Evolutionary conservation across 306 rosid species (phyloP).

Genomic region (Begonia loranthoides): DNA sequence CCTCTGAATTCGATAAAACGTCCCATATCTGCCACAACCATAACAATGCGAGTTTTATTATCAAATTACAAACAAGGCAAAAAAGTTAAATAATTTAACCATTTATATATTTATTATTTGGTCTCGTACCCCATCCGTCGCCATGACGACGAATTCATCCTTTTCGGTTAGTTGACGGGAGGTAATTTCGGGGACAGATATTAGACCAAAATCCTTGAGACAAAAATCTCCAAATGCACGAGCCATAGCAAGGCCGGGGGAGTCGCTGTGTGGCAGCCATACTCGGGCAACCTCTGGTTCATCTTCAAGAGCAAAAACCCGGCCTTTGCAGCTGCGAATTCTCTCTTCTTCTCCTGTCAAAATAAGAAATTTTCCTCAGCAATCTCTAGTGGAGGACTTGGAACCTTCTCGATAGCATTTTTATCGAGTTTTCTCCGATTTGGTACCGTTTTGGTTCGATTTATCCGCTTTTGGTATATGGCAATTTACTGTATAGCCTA

Average conservation of each 20-base stretch:
- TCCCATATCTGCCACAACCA: conserved; percentile 69
- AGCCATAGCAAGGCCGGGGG: conserved; percentile 99
- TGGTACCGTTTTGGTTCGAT: too few relatives aligned
- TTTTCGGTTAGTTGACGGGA: conserved; percentile 48
- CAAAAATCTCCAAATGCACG: conserved; percentile 98
- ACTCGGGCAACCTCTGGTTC: conserved; percentile 96
- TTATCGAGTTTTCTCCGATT: too few relatives aligned
- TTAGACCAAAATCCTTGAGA: conserved; percentile 90
- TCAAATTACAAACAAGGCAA: conserved; percentile 6
- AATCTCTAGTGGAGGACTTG: not conserved
- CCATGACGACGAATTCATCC: conserved; percentile 80
- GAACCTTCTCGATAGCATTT: too few relatives aligned
- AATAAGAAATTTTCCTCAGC: not conserved
- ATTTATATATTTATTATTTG: conserved; percentile 5
- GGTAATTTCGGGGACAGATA: conserved; percentile 87
- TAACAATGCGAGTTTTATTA: not conserved
- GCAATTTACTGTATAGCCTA: too few relatives aligned
- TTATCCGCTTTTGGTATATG: too few relatives aligned
- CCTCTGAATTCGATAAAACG: conserved; percentile 91
- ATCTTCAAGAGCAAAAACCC: conserved; percentile 90
- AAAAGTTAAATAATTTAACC: not conserved
- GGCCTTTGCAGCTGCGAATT: conserved; percentile 79
- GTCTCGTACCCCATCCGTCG: conserved; percentile 84
- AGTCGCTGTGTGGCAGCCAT: conserved; percentile 87
- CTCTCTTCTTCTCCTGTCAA: conserved; percentile 61